Percentiles rank a stretch among this genome's conserved stretches.
Evolutionary conservation across 2,329 filamentous ascomycete genomes (phyloP).

Genomic region (Metarhizium album): DNA sequence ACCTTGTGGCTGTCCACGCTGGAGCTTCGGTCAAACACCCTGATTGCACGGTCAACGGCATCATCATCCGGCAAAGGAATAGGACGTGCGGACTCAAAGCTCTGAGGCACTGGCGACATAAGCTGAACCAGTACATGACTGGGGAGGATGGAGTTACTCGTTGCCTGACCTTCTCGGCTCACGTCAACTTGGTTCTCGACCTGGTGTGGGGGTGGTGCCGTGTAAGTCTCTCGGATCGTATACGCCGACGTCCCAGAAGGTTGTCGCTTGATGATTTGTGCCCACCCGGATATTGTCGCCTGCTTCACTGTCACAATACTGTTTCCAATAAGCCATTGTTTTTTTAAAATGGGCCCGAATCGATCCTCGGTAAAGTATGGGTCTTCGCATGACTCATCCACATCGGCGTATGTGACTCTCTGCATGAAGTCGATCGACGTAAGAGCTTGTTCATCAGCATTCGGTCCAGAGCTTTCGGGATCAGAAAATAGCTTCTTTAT

Average conservation of each 20-base stretch:
- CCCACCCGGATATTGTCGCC: constrained; percentile 53
- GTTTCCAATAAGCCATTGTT: constrained; percentile 62
- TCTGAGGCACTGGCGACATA: constrained; percentile 50
- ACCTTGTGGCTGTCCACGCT: constrained; percentile 94
- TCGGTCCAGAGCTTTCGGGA: constrained; percentile 54
- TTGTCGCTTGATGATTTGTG: constrained; percentile 60
- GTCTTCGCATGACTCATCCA: constrained; percentile 63
- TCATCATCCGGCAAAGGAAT: constrained; percentile 66
- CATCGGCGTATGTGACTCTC: constrained; percentile 72
- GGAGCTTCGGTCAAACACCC: constrained; percentile 73
- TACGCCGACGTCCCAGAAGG: constrained; percentile 56
- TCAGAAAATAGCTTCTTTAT: constrained; percentile 77
- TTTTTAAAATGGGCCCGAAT: constrained; percentile 56
- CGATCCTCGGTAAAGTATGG: constrained; percentile 52
- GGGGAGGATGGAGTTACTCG: constrained; percentile 54
- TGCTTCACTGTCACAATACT: constrained; percentile 67
- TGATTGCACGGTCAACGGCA: constrained; percentile 61
- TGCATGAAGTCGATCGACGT: constrained; percentile 95
- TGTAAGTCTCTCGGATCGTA: constrained; percentile 48
- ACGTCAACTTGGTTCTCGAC: constrained; percentile 35
- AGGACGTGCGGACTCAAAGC: constrained; percentile 50
- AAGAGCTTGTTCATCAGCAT: constrained; percentile 82
- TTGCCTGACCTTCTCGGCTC: constrained; percentile 38
- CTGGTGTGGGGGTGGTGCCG: constrained; percentile 47
- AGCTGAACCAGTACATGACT: constrained; percentile 64